Conservation (phyloP, 169 alveolate genomes). For the Eimeria praecox region DNA sequence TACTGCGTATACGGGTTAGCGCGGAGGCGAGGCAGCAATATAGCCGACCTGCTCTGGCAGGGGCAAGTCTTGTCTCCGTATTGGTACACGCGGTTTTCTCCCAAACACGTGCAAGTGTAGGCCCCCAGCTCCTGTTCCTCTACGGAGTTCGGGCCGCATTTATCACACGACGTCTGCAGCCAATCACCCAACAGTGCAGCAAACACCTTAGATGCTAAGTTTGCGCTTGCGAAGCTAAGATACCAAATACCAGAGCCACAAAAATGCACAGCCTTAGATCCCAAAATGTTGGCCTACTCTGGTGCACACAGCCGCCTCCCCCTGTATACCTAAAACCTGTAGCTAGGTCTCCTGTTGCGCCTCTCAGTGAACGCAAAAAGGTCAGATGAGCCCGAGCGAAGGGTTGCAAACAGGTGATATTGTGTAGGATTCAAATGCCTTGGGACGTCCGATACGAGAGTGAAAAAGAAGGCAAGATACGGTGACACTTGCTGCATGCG, state of each 20-base stretch:
- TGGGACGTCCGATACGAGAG: background rate
- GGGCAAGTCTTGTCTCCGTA: conserved; percentile 74
- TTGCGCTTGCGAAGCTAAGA: background rate
- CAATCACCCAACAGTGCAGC: background rate
- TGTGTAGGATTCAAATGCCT: background rate
- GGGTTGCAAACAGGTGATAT: background rate
- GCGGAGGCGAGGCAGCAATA: background rate
- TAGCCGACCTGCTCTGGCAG: conserved; percentile 69
- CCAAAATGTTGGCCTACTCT: background rate
- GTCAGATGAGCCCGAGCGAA: background rate
- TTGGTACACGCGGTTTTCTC: conserved; percentile 67
- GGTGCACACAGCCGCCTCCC: background rate
- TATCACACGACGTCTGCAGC: conserved; percentile 74
- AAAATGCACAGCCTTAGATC: background rate
- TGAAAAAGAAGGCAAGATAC: background rate
- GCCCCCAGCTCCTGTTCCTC: conserved; percentile 58
- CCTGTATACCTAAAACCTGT: background rate
- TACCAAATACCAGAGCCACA: background rate
- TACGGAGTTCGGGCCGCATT: conserved; percentile 57
- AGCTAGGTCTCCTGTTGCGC: background rate
- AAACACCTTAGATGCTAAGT: background rate
- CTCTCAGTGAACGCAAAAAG: background rate
- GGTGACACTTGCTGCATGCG: background rate
- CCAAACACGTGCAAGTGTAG: conserved; percentile 67
- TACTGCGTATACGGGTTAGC: no score